These are phyloP conservation scores for Tirmania nivea DNA, from an alignment of 495 filamentous ascomycete genomes.

Conservation along the genomic window DNA sequence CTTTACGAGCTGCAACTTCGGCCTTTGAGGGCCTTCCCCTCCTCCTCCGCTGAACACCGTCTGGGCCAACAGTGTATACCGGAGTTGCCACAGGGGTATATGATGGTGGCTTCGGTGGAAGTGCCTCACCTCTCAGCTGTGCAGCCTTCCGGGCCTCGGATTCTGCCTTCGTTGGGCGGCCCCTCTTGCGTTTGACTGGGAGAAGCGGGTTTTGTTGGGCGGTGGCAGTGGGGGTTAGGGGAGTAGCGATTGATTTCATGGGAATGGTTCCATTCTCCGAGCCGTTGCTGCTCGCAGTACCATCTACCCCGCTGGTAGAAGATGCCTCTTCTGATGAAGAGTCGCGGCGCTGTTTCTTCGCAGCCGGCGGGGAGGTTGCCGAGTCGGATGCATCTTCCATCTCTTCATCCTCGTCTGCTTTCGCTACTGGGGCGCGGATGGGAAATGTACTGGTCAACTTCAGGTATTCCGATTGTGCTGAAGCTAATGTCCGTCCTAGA, in stretches of 20 bases:
- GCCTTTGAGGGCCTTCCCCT: conserved; percentile 16
- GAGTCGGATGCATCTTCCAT: not conserved
- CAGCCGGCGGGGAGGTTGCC: not conserved
- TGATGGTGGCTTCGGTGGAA: conserved; percentile 12
- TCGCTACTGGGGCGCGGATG: not conserved
- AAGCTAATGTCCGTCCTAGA: conserved; percentile 2
- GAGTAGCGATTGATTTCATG: conserved; percentile 1
- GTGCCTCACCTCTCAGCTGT: conserved; percentile 12
- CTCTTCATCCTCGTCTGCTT: not conserved
- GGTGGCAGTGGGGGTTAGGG: conserved; percentile 1
- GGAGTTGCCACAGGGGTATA: conserved; percentile 13
- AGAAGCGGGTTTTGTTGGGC: conserved; percentile 2
- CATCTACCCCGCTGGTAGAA: not conserved
- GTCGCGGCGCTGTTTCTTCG: not conserved
- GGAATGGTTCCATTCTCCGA: not conserved
- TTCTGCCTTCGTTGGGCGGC: conserved; percentile 14
- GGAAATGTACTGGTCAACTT: conserved; percentile 2
- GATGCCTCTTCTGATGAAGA: not conserved
- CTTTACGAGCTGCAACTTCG: conserved; percentile 9
- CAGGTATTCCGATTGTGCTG: conserved; percentile 6
- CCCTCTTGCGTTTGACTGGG: conserved; percentile 13
- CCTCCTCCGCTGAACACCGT: conserved; percentile 11
- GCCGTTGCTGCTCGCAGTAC: not conserved
- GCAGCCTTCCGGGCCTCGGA: conserved; percentile 12
- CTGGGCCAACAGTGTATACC: conserved; percentile 6